A percentile compares a stretch with the other conserved stretches of the same genome.
phyloP scores from a whole-genome alignment of 1,284 basidiomycete genomes.

The Golubevia sp. region DNA sequence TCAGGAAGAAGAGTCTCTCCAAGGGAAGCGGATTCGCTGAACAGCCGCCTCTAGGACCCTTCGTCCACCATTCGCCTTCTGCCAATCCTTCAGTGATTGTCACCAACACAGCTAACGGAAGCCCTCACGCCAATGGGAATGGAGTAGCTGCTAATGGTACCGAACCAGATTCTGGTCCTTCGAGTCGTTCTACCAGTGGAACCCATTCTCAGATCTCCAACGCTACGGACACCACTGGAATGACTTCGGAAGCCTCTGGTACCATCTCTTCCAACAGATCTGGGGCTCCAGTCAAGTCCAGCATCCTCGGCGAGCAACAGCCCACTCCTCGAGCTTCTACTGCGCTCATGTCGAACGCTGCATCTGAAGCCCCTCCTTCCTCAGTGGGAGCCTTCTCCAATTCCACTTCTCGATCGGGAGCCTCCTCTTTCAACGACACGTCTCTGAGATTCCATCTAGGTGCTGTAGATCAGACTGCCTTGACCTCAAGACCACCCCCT shows the following conservation, averaged over 20 bases:
- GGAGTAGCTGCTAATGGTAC: neutral
- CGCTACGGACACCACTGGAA: constrained; percentile 5
- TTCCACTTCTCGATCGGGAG: neutral
- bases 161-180: constrained; percentile 28
- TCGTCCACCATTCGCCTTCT: constrained; percentile 1
- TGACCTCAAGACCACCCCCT: constrained; percentile 81
- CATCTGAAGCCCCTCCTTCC: neutral
- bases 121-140: neutral
- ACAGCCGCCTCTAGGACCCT: constrained; percentile 32
- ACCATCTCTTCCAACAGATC: neutral
- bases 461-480: constrained; percentile 86
- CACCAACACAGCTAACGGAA: neutral
- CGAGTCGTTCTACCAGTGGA: constrained; percentile 41
- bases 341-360: constrained; percentile 1
- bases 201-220: constrained; percentile 32
- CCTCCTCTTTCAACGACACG: neutral
- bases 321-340: constrained; percentile 38
- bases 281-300: neutral
- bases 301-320: constrained; percentile 21
- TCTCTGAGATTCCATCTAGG: constrained; percentile 88
- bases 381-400: neutral
- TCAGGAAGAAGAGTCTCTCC: constrained; percentile 50
- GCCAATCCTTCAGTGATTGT: neutral
- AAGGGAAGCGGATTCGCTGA: constrained; percentile 31
- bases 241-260: neutral